These are phyloP conservation scores for Prunus armeniaca DNA, from an alignment of 306 rosid species.

Conservation along the genomic window DNA sequence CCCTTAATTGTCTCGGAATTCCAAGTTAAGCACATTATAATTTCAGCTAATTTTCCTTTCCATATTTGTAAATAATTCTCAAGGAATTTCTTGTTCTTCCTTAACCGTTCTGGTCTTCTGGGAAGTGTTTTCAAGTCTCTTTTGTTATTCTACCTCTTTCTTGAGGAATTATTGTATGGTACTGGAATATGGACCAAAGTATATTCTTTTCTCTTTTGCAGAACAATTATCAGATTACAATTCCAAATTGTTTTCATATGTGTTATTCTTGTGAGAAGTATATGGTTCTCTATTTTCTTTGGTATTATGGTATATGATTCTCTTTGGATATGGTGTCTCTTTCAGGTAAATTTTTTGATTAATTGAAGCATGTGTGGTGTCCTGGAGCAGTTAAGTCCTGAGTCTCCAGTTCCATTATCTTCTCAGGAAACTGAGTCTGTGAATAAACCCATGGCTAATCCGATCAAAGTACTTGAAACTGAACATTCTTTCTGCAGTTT, in stretches of 20 bases:
- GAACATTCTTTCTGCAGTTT: not conserved
- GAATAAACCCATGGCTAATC: not conserved
- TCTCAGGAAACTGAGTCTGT: not conserved
- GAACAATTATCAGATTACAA: not conserved
- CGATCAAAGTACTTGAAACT: not conserved
- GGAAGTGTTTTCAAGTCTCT: not conserved
- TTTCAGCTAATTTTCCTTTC: not conserved
- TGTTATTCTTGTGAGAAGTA: not conserved
- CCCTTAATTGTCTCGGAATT: not conserved
- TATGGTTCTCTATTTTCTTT: not conserved
- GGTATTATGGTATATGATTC: not conserved
- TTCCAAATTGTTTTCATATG: not conserved
- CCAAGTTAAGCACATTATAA: not conserved
- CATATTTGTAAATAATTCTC: not conserved
- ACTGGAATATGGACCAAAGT: not conserved
- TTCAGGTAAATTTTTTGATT: not conserved
- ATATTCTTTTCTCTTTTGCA: not conserved
- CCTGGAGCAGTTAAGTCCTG: not conserved
- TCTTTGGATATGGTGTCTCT: not conserved
- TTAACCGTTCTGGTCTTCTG: not conserved
- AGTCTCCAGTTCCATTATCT: not conserved
- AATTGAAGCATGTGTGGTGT: constrained; percentile 16
- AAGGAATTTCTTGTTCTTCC: not conserved
- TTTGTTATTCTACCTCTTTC: not conserved
- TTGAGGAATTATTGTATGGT: too few species aligned